Percentiles rank a stretch among this genome's conserved stretches.
Evolutionary conservation across 441 rosid genomes (phyloP).

Genomic region (Euphorbia schlechtendalii): DNA sequence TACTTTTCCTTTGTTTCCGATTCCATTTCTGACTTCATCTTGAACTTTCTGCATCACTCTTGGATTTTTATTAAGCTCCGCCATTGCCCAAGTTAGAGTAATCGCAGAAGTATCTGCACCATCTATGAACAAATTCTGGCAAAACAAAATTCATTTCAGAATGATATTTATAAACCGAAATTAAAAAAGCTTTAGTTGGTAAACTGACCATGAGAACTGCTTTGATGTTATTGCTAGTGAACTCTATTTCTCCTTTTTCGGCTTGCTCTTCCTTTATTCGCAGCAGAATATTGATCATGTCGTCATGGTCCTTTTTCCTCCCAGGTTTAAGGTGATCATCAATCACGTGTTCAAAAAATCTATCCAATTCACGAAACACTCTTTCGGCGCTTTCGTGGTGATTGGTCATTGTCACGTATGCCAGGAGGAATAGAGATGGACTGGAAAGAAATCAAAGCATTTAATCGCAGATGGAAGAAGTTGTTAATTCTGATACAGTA

Average conservation of each 20-base stretch:
- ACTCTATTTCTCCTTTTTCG: background rate
- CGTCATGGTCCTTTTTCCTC: background rate
- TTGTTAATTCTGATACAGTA: too few relatives aligned
- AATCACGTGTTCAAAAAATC: background rate
- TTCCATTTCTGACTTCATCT: conserved; percentile 30
- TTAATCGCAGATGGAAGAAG: too few relatives aligned
- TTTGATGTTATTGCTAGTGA: background rate
- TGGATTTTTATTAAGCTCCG: conserved; percentile 37
- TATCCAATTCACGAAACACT: background rate
- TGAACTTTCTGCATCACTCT: conserved; percentile 43
- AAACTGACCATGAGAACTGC: conserved; percentile 9
- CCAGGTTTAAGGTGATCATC: conserved; percentile 4
- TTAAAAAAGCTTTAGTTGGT: too few relatives aligned
- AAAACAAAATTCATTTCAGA: background rate
- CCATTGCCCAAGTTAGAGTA: conserved; percentile 43
- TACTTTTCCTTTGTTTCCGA: conserved; percentile 26
- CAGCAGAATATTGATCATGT: conserved; percentile 6
- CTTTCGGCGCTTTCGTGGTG: conserved; percentile 23
- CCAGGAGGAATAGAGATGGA: too few relatives aligned
- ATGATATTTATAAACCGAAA: too few relatives aligned
- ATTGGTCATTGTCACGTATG: too few relatives aligned
- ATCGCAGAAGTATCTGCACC: conserved; percentile 28
- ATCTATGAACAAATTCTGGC: conserved; percentile 38
- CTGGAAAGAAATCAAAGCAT: too few relatives aligned
- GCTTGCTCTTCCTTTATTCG: background rate